Percentiles rank a stretch among this genome's conserved stretches.
Conservation (phyloP, 2,329 filamentous ascomycete species). For the Fusarium lyarnte region DNA sequence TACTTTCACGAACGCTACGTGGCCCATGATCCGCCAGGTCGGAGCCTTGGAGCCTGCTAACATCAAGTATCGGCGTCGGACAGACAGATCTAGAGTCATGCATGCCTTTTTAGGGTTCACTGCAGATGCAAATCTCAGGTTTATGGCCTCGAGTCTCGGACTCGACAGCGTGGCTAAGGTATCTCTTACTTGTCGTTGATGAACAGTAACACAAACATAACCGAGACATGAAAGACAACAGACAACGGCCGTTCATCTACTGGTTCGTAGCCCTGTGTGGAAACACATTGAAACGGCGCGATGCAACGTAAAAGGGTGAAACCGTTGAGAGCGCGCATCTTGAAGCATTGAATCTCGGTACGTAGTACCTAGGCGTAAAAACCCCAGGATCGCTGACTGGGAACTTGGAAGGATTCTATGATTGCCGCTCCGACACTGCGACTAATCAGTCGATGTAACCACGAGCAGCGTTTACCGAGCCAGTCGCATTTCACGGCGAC, state of each 20-base stretch:
- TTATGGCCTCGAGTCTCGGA: conserved; percentile 17
- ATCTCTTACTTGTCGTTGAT: not conserved
- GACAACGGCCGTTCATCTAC: not conserved
- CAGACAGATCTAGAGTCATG: conserved; percentile 4
- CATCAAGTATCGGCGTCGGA: conserved; percentile 1
- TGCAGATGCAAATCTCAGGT: conserved; percentile 25
- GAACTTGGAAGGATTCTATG: not conserved
- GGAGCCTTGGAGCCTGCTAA: not conserved
- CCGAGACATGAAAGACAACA: conserved; percentile 12
- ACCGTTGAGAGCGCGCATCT: not conserved
- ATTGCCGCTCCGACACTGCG: conserved; percentile 8
- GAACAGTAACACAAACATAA: conserved; percentile 5
- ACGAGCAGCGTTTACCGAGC: conserved; percentile 23
- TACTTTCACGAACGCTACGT: conserved; percentile 5
- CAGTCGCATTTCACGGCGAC: conserved; percentile 28
- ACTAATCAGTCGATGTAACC: conserved; percentile 28
- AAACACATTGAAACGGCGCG: conserved; percentile 4
- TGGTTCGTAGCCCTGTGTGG: not conserved
- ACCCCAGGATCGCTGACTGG: conserved; percentile 12
- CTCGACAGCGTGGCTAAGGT: conserved; percentile 22
- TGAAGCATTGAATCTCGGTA: not conserved
- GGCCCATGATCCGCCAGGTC: not conserved
- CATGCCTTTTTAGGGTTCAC: conserved; percentile 23
- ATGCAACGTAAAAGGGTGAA: not conserved
- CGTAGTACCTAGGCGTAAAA: not conserved